Conservation (phyloP, 768 basidiomycete genomes). For the Phaffia tasmanica region DNA sequence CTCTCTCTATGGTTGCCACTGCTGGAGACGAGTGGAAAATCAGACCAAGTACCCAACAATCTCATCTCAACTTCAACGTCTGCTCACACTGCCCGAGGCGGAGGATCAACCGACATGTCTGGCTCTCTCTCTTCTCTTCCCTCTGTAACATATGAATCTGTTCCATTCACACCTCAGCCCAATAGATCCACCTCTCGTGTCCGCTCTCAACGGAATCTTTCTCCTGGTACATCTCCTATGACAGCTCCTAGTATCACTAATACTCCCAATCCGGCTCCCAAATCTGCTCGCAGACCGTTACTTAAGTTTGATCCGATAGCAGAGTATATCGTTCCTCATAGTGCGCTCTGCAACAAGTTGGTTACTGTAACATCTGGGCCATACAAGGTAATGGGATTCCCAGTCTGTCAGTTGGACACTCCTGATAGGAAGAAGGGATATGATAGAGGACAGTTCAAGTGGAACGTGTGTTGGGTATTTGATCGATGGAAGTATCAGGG, state of each 20-base stretch:
- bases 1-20: constrained; percentile 29
- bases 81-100: background rate
- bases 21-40: constrained; percentile 19
- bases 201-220: constrained; percentile 2
- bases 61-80: constrained; percentile 32
- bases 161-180: background rate
- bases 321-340: constrained; percentile 85
- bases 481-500: constrained; percentile 69
- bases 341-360: constrained; percentile 72
- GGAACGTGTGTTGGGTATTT: constrained; percentile 95
- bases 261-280: constrained; percentile 13
- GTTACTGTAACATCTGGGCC: constrained; percentile 58
- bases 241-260: constrained; percentile 12
- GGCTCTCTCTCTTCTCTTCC: constrained; percentile 3
- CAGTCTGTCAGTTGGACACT: constrained; percentile 53
- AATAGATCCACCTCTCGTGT: constrained; percentile 11
- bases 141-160: background rate
- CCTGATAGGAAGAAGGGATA: constrained; percentile 46
- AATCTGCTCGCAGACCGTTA: constrained; percentile 39
- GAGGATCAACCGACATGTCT: background rate
- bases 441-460: constrained; percentile 75
- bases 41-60: constrained; percentile 32
- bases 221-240: constrained; percentile 13
- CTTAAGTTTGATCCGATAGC: constrained; percentile 87
- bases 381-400: constrained; percentile 84